These are phyloP conservation scores for Cladobotryum mycophilum DNA, from an alignment of 2,329 filamentous ascomycete genomes.

Conservation along the genomic window DNA sequence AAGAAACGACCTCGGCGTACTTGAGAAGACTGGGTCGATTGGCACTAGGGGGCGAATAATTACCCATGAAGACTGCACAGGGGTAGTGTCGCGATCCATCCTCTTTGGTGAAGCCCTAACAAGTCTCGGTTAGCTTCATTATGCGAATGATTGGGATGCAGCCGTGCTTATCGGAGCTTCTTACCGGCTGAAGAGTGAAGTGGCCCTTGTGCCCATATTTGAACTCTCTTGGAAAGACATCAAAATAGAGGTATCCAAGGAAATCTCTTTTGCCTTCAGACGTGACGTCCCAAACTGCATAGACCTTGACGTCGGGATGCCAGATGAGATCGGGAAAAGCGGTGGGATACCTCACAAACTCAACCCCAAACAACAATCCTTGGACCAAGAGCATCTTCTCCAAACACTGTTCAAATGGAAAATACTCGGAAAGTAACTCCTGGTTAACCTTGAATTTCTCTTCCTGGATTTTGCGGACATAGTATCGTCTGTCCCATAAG, in stretches of 20 bases:
- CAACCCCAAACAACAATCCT: slow-evolving; percentile 65
- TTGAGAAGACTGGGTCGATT: slow-evolving; percentile 67
- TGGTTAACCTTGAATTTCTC: slow-evolving; percentile 68
- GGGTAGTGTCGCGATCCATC: slow-evolving; percentile 65
- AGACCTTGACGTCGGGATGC: slow-evolving; percentile 69
- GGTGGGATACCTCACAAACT: slow-evolving; percentile 38
- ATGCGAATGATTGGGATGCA: slow-evolving; percentile 22
- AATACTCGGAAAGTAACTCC: slow-evolving; percentile 68
- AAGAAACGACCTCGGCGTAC: slow-evolving; percentile 68
- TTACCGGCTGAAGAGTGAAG: slow-evolving; percentile 56
- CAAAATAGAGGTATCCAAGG: slow-evolving; percentile 70
- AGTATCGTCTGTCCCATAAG: slow-evolving; percentile 70
- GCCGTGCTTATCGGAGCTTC: neutral
- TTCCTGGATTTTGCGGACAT: slow-evolving; percentile 67
- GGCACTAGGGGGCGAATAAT: slow-evolving; percentile 67
- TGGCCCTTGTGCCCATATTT: slow-evolving; percentile 78
- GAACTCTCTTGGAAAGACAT: slow-evolving; percentile 64
- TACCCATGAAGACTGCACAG: slow-evolving; percentile 68
- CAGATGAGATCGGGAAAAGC: slow-evolving; percentile 57
- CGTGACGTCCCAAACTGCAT: slow-evolving; percentile 68
- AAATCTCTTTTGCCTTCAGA: slow-evolving; percentile 56
- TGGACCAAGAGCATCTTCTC: slow-evolving; percentile 69
- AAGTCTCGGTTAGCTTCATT: no score
- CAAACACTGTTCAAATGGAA: slow-evolving; percentile 62
- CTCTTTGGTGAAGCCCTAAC: slow-evolving; percentile 51